Conservation (phyloP, 208 protist species). For the Leishmania tropica region DNA sequence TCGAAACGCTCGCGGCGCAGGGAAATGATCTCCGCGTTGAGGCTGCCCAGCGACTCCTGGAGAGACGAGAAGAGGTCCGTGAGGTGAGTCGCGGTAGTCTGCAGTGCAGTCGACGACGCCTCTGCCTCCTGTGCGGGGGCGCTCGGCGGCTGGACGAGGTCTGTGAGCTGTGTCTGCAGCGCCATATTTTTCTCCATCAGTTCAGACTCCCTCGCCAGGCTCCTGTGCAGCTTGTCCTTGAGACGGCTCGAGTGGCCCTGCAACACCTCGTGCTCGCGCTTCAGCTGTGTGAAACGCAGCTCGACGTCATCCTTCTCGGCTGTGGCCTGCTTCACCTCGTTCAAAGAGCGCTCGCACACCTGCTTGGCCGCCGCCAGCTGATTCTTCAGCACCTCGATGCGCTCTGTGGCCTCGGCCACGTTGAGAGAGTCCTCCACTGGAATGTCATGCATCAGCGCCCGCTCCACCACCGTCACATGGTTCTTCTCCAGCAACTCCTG, state of each 20-base stretch:
- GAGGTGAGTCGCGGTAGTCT: background rate
- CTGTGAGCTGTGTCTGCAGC: constrained; percentile 47
- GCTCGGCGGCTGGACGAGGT: constrained; percentile 14
- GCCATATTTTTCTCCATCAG: constrained; percentile 44
- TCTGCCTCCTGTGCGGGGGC: background rate
- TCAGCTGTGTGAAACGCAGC: constrained; percentile 22
- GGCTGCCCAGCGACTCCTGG: constrained; percentile 5
- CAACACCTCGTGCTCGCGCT: constrained; percentile 30
- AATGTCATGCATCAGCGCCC: constrained; percentile 71
- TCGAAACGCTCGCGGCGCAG: background rate
- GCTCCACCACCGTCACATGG: constrained; percentile 71
- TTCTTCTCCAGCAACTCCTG: constrained; percentile 75
- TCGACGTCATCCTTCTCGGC: constrained; percentile 30
- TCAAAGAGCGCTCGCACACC: constrained; percentile 32
- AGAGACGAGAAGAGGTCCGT: constrained; percentile 7
- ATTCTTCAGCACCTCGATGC: constrained; percentile 56
- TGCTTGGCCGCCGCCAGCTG: constrained; percentile 52
- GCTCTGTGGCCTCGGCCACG: constrained; percentile 67
- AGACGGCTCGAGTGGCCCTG: constrained; percentile 48
- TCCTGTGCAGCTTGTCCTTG: constrained; percentile 37
- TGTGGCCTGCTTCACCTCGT: constrained; percentile 23
- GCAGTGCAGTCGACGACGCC: background rate
- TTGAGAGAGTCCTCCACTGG: constrained; percentile 68
- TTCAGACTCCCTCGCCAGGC: constrained; percentile 40
- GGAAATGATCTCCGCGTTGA: background rate